Evolutionary conservation across 2,329 filamentous ascomycete species (phyloP), one percentile per base, ranked within the genome.

Genomic region (Aspergillus unguis): DNA sequence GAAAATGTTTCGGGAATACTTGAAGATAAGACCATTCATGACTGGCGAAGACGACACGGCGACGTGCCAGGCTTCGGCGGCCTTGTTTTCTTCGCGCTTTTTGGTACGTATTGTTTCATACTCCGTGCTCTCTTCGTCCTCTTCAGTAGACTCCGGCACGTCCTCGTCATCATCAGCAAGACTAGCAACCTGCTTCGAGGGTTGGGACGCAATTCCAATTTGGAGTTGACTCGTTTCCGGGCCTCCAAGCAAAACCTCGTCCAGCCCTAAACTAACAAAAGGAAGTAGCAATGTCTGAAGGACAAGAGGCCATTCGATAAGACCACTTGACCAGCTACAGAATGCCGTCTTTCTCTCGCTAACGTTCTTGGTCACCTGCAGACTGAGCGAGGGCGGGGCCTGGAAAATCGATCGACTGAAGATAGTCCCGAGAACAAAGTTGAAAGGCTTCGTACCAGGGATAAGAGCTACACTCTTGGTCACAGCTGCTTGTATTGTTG

Each of bases 1-100:
- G 43, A 75, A 75, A 17, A 75, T 36, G 36, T 69, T 73, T 7
- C 71, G 63, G 4, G 62, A 64, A 54, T 75, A 75, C 28, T 52
- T 67, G 28, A 72, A 46, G 2, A 64, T 58, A 31, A 75, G n/a
- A 5, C 59, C 62, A 3, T 60, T 63, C 11, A 56, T 59, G 3
- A 44, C 44, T 0, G 71, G 71, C 8, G 64, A 65, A 27, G 65
- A 65, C 37, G 62, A 55, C 6, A 71, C 38, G 29, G 54, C 59
- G 3, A 67, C 58, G 36, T 67, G 62, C 71, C 71, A 75, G 3
- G 62, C 56, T 55, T 71, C 71, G 3, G 62, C 64, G 10, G 58
- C 62, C 44, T 59, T 60, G 50, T 59, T 45, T 25, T 60, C 59
- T 37, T 54, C 52, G 37, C 55, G 50, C 47, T 60, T 53, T 42